Percentiles rank a stretch among this genome's conserved stretches.
phyloP scores from a whole-genome alignment of 2,329 filamentous ascomycete genomes.

The Monascus ruber region DNA sequence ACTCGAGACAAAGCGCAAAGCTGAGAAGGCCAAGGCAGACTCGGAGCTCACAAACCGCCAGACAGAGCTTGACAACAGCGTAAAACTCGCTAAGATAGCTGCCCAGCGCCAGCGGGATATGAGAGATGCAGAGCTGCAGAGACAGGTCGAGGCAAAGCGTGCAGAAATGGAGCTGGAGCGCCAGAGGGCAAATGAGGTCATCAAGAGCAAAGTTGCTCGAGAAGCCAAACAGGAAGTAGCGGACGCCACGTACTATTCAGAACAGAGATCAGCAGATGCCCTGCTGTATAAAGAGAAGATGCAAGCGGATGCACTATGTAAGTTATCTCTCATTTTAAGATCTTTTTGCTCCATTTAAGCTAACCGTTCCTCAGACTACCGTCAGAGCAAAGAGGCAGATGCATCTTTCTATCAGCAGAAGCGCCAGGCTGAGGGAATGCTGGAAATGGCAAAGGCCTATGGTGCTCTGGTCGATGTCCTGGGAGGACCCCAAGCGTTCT shows the following conservation, averaged over 20 bases:
- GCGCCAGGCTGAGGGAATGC: slow-evolving; percentile 65
- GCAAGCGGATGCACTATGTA: slow-evolving; percentile 28
- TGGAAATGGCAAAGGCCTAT: slow-evolving; percentile 73
- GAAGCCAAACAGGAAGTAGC: slow-evolving; percentile 35
- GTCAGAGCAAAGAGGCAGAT: slow-evolving; percentile 23
- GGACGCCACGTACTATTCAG: slow-evolving; percentile 39
- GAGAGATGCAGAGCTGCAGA: slow-evolving; percentile 69
- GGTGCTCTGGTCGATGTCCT: slow-evolving; percentile 58
- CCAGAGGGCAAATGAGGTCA: slow-evolving; percentile 64
- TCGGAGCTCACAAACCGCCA: slow-evolving; percentile 62
- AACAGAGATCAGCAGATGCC: slow-evolving; percentile 44
- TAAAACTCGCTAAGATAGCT: slow-evolving; percentile 64
- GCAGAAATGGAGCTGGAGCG: slow-evolving; percentile 72
- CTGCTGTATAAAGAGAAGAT: slow-evolving; percentile 27
- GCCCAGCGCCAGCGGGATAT: slow-evolving; percentile 62
- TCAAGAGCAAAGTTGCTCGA: slow-evolving; percentile 52
- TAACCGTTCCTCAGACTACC: slow-evolving; percentile 12
- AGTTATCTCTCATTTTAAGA: slow-evolving; percentile 1
- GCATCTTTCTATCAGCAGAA: slow-evolving; percentile 42
- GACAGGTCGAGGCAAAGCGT: slow-evolving; percentile 63
- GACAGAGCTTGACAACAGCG: slow-evolving; percentile 59
- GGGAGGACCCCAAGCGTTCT: slow-evolving; percentile 63
- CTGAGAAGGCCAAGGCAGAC: slow-evolving; percentile 68
- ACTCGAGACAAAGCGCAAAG: slow-evolving; percentile 71
- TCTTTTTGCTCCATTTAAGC: neutral